Evolutionary conservation across 2,329 filamentous ascomycete genomes (phyloP), one percentile per base, ranked within the genome.

Genomic region (Fusarium paranaense): DNA sequence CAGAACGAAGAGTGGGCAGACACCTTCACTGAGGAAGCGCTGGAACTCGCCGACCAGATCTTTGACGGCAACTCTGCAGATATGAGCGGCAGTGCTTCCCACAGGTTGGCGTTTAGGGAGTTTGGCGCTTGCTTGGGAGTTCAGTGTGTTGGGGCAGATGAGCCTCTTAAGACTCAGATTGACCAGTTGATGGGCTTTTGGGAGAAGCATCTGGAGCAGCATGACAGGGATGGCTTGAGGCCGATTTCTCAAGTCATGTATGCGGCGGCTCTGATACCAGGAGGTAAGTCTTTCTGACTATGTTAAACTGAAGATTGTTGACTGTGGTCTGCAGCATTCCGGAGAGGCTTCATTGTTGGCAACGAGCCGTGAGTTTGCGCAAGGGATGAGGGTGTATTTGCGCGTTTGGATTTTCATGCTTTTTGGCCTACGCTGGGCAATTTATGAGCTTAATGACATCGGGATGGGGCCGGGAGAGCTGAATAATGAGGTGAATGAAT

Each of bases 161-260:
- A 83, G 30, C 77, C 78, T 13, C 57, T 83, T 8, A 64, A 72
- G 27, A 61, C 37, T 4, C 74, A 73, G n/a, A 73, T 81, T 6
- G 75, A 78, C 13, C 73, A 59, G 1, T 62, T 85, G 20, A 45
- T 85, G 11, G 65, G 76, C 13, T 82, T 83, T 37, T 84, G 83
- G 83, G 78, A 81, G 25, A 73, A 74, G 18, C 72, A 81, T 22
- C 78, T 83, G 2, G 80, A 84, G 16, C 77, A 83, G 6, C 71
- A 77, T 20, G 71, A 70, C 1, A 76, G 79, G 4, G 80, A 80
- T 25, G 87, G 88, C 54, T 74, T 90, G 71, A 80, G 82, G 52
- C 88, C 88, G 0, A 90, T 90, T 45, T 89, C 87, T 6, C 79
- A 84, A 25, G 87, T 87, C 42, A 90, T 90, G 88, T 90, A 89